Evolutionary conservation across 106 monocot species (phyloP), one percentile per base, ranked within the genome.

Genomic region (Dendrobium catenatum): DNA sequence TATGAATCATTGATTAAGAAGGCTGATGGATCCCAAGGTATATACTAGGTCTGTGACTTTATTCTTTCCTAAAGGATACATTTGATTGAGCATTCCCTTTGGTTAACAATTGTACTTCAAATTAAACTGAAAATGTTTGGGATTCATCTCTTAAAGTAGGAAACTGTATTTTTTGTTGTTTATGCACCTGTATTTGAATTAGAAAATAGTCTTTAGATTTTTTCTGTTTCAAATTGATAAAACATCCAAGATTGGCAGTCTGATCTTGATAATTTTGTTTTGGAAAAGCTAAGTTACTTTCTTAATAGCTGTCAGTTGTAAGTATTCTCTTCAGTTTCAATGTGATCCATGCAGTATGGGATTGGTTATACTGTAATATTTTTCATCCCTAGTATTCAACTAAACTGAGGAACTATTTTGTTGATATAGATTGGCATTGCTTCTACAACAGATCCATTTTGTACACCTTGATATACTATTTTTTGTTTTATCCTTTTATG

Each of bases 21-120:
- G 82, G 96, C 92, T 75, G 90, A 89, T 86, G 86, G 77, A 40
- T 94, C 96, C 76, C 96, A 97, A 87, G 96, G 96, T 94, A 85
- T 16, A 31, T 27, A 77, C 68, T 68, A 20, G 18, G 72, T 41
- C 72, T 67, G 42, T 79, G 16, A 42, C 47, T 58, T 51, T 41
- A 3, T 37, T 37, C 26, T 26, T 26, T 3, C 19, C 7, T 11
- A 37, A 70, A 17, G 22, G 15, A 27, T 13, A 18, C 22, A 49
- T 49, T 70, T 68, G 4, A 18, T 80, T 75, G 42, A 44, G 43
- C 43, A 20, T 44, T 9, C 4, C 13, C 43, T 42, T 44, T 74
- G 22, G 1, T 6, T 70, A 70, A 70, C 1, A 33, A 37, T 29
- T 16, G 70, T 15, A 37, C 33, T 70, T 70, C 4, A 29, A 70